Conservation (phyloP, 2,329 filamentous ascomycete species). For the Calonectria hongkongensis region DNA sequence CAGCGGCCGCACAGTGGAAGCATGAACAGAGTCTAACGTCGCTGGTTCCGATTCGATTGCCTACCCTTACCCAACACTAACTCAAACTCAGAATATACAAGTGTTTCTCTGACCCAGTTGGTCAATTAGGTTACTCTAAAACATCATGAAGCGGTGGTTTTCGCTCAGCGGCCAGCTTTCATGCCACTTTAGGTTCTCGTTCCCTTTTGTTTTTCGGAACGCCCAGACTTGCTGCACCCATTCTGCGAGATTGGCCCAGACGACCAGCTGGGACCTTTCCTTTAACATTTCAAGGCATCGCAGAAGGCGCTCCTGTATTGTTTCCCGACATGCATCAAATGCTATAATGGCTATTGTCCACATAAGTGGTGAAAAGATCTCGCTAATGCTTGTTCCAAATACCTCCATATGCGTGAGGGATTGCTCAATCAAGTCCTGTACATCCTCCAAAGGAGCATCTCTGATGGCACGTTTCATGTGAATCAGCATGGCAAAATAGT, state of each 20-base stretch:
- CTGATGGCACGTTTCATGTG: conserved; percentile 13
- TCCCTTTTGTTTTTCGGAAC: conserved; percentile 2
- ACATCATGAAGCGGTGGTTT: conserved; percentile 22
- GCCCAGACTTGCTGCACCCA: conserved; percentile 15
- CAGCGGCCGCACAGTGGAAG: neutral
- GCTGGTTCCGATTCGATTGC: neutral
- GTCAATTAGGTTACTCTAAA: conserved; percentile 7
- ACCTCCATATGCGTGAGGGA: conserved; percentile 11
- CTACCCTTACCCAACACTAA: neutral
- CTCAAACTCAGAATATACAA: neutral
- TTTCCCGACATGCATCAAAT: conserved; percentile 14
- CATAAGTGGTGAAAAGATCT: conserved; percentile 14
- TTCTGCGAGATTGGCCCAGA: conserved; percentile 1
- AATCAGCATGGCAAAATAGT: conserved; percentile 11
- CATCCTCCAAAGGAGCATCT: conserved; percentile 1
- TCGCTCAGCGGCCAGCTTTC: conserved; percentile 12
- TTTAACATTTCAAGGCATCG: neutral
- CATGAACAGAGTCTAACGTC: neutral
- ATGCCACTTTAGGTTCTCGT: conserved; percentile 19
- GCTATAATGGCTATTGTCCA: conserved; percentile 16
- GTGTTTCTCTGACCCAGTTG: neutral
- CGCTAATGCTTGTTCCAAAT: neutral
- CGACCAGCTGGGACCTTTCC: neutral
- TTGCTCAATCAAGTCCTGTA: conserved; percentile 11
- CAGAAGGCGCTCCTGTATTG: neutral